These are phyloP conservation scores for Spathaspora boniae DNA, from an alignment of 805 yeast species.

Conservation along the genomic window DNA sequence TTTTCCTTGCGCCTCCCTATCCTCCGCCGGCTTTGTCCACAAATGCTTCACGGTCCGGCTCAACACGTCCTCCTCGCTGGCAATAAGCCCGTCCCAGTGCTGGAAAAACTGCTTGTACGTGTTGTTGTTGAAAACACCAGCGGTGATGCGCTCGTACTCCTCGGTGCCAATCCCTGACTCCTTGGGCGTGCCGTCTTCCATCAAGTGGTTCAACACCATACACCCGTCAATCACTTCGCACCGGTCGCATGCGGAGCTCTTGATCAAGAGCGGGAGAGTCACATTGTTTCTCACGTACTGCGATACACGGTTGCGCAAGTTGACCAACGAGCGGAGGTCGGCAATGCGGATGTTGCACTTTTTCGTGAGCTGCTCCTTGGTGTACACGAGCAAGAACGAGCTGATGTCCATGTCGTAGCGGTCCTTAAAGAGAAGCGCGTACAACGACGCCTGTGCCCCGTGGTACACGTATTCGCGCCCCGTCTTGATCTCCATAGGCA, in stretches of 20 bases:
- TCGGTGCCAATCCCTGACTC: conserved; percentile 51
- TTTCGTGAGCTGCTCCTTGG: conserved; percentile 54
- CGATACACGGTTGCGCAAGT: conserved; percentile 69
- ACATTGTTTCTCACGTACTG: conserved; percentile 50
- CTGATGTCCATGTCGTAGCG: conserved; percentile 68
- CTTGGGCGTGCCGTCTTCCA: conserved; percentile 56
- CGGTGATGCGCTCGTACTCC: conserved; percentile 47
- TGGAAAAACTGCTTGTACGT: conserved; percentile 53
- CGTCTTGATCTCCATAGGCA: conserved; percentile 89
- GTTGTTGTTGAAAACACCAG: conserved; percentile 39
- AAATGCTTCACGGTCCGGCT: conserved; percentile 54
- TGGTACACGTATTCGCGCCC: conserved; percentile 69
- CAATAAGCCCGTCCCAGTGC: conserved; percentile 71
- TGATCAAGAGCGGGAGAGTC: conserved; percentile 52
- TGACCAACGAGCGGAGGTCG: conserved; percentile 66
- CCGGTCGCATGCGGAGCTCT: conserved; percentile 53
- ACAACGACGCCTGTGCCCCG: conserved; percentile 82
- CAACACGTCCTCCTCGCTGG: conserved; percentile 66
- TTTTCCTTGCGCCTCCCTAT: conserved; percentile 51
- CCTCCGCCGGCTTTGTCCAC: conserved; percentile 59
- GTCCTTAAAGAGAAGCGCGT: conserved; percentile 75
- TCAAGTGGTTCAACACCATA: conserved; percentile 59
- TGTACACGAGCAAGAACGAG: conserved; percentile 69
- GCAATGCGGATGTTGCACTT: conserved; percentile 49
- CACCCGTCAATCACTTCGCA: conserved; percentile 59